These are phyloP conservation scores for Tetrapisispora nanseiensis DNA, from an alignment of 805 yeast genomes.

Conservation along the genomic window DNA sequence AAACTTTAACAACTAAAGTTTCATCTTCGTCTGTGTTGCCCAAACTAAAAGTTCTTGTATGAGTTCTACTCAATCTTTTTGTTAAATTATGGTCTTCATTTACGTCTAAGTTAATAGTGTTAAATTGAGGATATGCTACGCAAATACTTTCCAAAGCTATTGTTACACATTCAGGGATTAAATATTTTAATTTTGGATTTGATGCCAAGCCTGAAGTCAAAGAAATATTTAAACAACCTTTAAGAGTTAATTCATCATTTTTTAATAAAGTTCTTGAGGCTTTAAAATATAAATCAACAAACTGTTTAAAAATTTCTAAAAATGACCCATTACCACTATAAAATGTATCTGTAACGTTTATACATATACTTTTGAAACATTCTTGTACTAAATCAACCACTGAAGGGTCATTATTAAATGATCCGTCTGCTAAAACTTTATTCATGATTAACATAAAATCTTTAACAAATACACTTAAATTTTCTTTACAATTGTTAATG, in stretches of 20 bases:
- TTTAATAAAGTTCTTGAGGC: slow-evolving; percentile 17
- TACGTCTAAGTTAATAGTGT: slow-evolving; percentile 7
- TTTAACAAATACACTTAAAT: slow-evolving; percentile 71
- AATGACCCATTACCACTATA: slow-evolving; percentile 57
- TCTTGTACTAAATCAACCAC: slow-evolving; percentile 44
- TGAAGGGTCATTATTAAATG: slow-evolving; percentile 46
- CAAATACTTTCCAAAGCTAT: slow-evolving; percentile 19
- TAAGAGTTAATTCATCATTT: slow-evolving; percentile 24
- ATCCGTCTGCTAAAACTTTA: slow-evolving; percentile 33
- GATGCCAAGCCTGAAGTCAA: slow-evolving; percentile 21
- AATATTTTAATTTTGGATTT: slow-evolving; percentile 22
- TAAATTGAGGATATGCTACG: slow-evolving; percentile 20
- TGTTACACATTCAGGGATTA: slow-evolving; percentile 18
- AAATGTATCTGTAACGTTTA: slow-evolving; percentile 48
- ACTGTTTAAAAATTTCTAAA: slow-evolving; percentile 30
- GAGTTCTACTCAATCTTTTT: slow-evolving; percentile 26
- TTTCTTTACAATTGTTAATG: slow-evolving; percentile 68
- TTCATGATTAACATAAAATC: slow-evolving; percentile 54
- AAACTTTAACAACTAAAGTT: slow-evolving; percentile 32
- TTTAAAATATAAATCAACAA: slow-evolving; percentile 25
- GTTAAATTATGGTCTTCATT: slow-evolving; percentile 6
- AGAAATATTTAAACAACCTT: slow-evolving; percentile 27
- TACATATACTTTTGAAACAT: slow-evolving; percentile 41
- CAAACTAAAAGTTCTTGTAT: slow-evolving; percentile 20
- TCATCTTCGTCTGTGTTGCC: slow-evolving; percentile 16